Base-by-base conservation (phyloP, 2,329 filamentous ascomycete genomes). In the Fusarium sp. region DNA sequence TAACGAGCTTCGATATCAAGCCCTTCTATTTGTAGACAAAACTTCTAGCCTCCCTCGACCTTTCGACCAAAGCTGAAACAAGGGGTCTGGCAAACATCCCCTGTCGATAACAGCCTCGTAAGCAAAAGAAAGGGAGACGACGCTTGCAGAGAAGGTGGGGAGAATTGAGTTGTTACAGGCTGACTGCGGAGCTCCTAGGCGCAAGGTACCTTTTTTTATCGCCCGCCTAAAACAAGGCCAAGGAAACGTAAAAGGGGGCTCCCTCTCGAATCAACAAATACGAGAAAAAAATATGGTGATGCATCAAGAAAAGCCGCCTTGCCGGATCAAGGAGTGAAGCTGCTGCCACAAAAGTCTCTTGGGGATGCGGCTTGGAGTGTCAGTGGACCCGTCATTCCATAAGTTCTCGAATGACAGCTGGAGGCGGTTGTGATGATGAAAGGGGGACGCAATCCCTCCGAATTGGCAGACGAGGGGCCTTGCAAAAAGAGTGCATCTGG, bases 351-450 rank as follows among this genome's bases (percentile, higher is more conserved):
- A 75, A 72, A 58, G 43, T 20, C 39, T 60, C 43, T 64, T 20
- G n/a, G 29, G 1, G 22, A n/a, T 39, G 67, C 75, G 66, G 64
- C 65, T 71, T 76, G 69, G 8, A 39, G 31, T 43, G 41, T 14
- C 50, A 54, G 65, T 66, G 56, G 70, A 71, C 68, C 67, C 69
- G 57, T 58, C 76, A 78, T 76, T 78, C 73, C 71, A 69, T 41
- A 54, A 58, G 33, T 31, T 75, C 64, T 68, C 52, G 56, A 64
- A 59, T 61, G 65, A 54, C 57, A 58, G 59, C 65, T 69, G 71
- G 50, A 61, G 65, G 54, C 66, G 48, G 67, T 67, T 61, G 41
- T 58, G 60, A 65, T 56, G 64, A 67, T 64, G 67, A 64, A 65
- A 65, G 57, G 43, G 48, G 43, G 58, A 39, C 61, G 50, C 67